Conservation (phyloP, 2,329 filamentous ascomycete genomes). For the Dactylella cylindrospora region DNA sequence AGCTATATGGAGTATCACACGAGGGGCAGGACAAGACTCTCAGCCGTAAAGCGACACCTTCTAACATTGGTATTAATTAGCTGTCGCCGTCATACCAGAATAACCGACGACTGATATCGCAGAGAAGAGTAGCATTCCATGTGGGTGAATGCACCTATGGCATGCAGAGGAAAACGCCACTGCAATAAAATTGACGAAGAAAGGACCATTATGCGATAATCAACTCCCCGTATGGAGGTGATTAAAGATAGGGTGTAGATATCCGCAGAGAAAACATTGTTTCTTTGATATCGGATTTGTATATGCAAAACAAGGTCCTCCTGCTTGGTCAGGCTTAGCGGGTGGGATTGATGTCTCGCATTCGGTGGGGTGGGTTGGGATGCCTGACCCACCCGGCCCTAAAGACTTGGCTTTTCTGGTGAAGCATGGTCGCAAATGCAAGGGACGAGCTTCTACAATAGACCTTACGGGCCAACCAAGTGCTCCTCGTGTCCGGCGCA, state of each 20-base stretch:
- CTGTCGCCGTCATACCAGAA: no score
- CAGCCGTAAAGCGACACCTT: no score
- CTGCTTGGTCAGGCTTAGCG: constrained; percentile 31
- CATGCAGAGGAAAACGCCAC: constrained; percentile 14
- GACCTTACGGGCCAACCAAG: constrained; percentile 18
- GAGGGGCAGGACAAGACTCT: no score
- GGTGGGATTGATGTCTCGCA: constrained; percentile 11
- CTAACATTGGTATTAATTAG: no score
- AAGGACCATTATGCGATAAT: constrained; percentile 18
- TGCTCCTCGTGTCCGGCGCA: constrained; percentile 18
- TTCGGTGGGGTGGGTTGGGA: not conserved
- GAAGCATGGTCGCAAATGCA: constrained; percentile 24
- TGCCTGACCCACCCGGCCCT: constrained; percentile 26
- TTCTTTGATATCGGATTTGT: constrained; percentile 8
- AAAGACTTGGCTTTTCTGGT: not conserved
- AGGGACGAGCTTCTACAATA: constrained; percentile 12
- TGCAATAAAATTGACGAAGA: constrained; percentile 6
- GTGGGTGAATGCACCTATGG: no score
- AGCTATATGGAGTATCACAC: no score
- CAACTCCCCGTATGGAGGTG: constrained; percentile 32
- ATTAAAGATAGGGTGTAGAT: constrained; percentile 22
- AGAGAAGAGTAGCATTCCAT: no score
- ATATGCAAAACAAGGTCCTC: constrained; percentile 18
- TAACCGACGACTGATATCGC: no score
- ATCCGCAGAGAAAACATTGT: not conserved